A percentile compares a stretch with the other conserved stretches of the same genome.
Evolutionary conservation across 805 yeast genomes (phyloP).

Genomic region (Debaryomyces maramus): DNA sequence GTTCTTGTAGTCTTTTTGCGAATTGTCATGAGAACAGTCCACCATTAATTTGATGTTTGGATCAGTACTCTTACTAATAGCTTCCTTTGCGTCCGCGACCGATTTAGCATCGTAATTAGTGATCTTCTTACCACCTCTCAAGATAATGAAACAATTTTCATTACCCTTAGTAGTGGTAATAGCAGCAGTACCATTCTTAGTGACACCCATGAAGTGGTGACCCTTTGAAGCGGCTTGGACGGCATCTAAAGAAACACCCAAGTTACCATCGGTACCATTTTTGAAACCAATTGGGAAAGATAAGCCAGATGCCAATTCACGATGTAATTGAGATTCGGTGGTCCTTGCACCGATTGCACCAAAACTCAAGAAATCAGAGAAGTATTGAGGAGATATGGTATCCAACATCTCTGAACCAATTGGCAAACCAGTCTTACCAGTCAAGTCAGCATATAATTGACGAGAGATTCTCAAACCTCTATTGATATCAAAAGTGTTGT

Average conservation of each 20-base stretch:
- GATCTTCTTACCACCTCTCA: slow-evolving; percentile 94
- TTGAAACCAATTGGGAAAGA: slow-evolving; percentile 99
- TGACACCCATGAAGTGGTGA: slow-evolving; percentile 96
- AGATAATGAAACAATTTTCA: slow-evolving; percentile 87
- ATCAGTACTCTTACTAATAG: slow-evolving; percentile 49
- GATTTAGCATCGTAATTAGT: slow-evolving; percentile 86
- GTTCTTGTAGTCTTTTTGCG: slow-evolving; percentile 88
- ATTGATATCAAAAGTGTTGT: slow-evolving; percentile 90
- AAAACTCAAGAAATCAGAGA: slow-evolving; percentile 84
- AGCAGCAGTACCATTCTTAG: slow-evolving; percentile 96
- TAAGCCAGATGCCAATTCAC: slow-evolving; percentile 95
- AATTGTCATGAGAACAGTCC: slow-evolving; percentile 98
- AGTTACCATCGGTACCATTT: slow-evolving; percentile 96
- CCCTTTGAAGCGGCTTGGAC: slow-evolving; percentile 86
- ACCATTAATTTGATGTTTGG: slow-evolving; percentile 73
- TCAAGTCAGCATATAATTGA: slow-evolving; percentile 78
- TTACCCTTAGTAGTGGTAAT: slow-evolving; percentile 96
- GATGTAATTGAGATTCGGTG: slow-evolving; percentile 95
- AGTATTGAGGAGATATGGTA: slow-evolving; percentile 94
- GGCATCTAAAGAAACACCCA: slow-evolving; percentile 92
- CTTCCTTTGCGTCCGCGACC: slow-evolving; percentile 72
- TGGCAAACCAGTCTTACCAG: slow-evolving; percentile 71
- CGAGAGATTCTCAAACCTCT: slow-evolving; percentile 89
- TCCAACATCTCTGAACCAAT: slow-evolving; percentile 98
- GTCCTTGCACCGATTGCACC: slow-evolving; percentile 99